These are phyloP conservation scores for Musa beccarii DNA, from an alignment of 176 grass and related monocot genomes.

Conservation along the genomic window DNA sequence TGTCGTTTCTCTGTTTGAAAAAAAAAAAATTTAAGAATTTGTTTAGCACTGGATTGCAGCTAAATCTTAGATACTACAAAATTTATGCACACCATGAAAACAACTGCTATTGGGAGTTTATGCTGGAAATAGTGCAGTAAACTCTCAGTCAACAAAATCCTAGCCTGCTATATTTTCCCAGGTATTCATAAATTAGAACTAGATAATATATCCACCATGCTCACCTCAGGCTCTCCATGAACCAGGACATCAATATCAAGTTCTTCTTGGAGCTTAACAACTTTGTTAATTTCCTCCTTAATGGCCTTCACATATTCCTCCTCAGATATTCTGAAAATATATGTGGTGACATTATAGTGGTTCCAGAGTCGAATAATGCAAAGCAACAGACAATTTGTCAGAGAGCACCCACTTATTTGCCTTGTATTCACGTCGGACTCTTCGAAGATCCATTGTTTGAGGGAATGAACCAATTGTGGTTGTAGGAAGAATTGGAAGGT, in stretches of 20 bases:
- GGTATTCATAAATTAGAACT: background rate
- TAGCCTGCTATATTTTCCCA: background rate
- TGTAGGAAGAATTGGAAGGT: slow-evolving; percentile 76
- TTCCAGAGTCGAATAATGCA: background rate
- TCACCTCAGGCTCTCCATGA: slow-evolving; percentile 87
- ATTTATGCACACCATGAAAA: background rate
- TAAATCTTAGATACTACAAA: background rate
- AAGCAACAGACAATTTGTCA: background rate
- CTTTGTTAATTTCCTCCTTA: slow-evolving; percentile 92
- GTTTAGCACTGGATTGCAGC: too few relatives aligned
- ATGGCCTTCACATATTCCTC: slow-evolving; percentile 72
- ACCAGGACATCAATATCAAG: slow-evolving; percentile 94
- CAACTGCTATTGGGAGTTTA: background rate
- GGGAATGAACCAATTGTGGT: slow-evolving; percentile 93
- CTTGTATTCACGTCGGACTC: slow-evolving; percentile 87
- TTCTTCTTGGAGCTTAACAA: slow-evolving; percentile 89
- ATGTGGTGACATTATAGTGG: slow-evolving; percentile 5
- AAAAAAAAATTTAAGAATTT: background rate
- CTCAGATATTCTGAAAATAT: slow-evolving; percentile 60
- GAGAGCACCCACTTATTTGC: slow-evolving; percentile 58
- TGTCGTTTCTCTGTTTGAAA: slow-evolving; percentile 71
- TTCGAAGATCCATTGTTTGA: slow-evolving; percentile 78
- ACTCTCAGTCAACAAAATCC: background rate
- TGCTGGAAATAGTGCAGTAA: background rate
- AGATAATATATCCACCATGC: background rate